phyloP scores from a whole-genome alignment of 106 monocot species.

The Apostasia ramifera region DNA sequence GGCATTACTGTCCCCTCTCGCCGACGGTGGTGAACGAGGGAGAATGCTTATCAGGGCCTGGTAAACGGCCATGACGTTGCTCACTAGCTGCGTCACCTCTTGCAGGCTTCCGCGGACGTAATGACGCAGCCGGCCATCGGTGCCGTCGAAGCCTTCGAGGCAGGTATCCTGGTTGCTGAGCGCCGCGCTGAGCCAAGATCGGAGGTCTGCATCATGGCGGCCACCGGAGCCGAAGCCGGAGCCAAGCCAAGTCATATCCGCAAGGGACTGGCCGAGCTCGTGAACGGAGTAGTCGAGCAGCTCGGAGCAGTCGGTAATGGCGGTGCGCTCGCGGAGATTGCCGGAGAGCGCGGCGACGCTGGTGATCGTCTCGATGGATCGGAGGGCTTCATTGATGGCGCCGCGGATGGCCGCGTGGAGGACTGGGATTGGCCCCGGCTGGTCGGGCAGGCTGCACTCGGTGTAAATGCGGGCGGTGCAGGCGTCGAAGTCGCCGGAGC shows the following conservation, averaged over 20 bases:
- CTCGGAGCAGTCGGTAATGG: constrained; percentile 77
- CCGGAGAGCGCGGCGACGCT: constrained; percentile 18
- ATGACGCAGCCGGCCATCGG: constrained; percentile 52
- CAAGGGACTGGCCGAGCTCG: constrained; percentile 50
- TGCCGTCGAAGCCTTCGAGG: constrained; percentile 79
- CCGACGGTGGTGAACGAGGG: constrained; percentile 11
- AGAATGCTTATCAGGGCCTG: constrained; percentile 43
- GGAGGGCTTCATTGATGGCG: constrained; percentile 54
- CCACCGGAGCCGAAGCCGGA: constrained; percentile 8
- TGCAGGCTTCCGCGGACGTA: constrained; percentile 26
- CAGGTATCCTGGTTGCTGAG: constrained; percentile 88
- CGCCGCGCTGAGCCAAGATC: constrained; percentile 84
- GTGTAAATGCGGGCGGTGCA: constrained; percentile 50
- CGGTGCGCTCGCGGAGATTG: constrained; percentile 51
- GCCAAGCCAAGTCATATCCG: constrained; percentile 35
- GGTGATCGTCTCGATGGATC: constrained; percentile 33
- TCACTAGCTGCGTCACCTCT: constrained; percentile 51
- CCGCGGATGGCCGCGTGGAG: constrained; percentile 52
- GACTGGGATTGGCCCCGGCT: constrained; percentile 22
- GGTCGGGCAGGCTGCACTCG: constrained; percentile 20
- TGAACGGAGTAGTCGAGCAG: constrained; percentile 61
- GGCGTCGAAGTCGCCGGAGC: constrained; percentile 23
- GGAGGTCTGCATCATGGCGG: constrained; percentile 40
- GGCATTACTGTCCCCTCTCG: background rate
- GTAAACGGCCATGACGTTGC: constrained; percentile 58